Conservation (phyloP, 192 early-diverging fungal species). For the Lobosporangium transversale region DNA sequence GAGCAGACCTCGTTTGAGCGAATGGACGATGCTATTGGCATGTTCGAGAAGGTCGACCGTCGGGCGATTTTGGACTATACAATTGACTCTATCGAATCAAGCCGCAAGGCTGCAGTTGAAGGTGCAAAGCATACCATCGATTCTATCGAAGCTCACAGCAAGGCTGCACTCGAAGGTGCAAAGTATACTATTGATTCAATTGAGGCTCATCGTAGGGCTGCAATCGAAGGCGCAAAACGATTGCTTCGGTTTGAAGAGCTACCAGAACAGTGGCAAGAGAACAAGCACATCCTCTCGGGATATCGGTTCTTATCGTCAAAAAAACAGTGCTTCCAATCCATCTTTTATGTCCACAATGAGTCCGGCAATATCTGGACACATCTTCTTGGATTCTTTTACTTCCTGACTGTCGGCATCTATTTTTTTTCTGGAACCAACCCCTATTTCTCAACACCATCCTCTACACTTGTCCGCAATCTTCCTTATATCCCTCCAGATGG, state of each 20-base stretch:
- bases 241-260: conserved; percentile 67
- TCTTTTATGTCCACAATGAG: conserved; percentile 76
- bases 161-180: conserved; percentile 62
- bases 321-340: conserved; percentile 63
- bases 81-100: conserved; percentile 59
- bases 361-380: conserved; percentile 77
- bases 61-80: conserved; percentile 56
- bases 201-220: conserved; percentile 59
- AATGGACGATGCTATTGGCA: conserved; percentile 66
- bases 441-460: conserved; percentile 35
- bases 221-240: conserved; percentile 63
- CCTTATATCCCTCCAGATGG: conserved; percentile 50
- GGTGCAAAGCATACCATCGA: conserved; percentile 65
- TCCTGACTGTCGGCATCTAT: conserved; percentile 64
- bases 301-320: conserved; percentile 66
- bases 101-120: conserved; percentile 57
- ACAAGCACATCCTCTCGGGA: conserved; percentile 61
- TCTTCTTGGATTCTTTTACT: conserved; percentile 67
- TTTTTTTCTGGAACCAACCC: conserved; percentile 55
- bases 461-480: conserved; percentile 22
- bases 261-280: conserved; percentile 72
- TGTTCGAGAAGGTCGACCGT: conserved; percentile 63
- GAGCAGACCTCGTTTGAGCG: conserved; percentile 51
- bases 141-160: conserved; percentile 59
- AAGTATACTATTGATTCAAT: conserved; percentile 63